phyloP scores from a whole-genome alignment of 805 yeast genomes.

The Jamesozyma jinghongensis region DNA sequence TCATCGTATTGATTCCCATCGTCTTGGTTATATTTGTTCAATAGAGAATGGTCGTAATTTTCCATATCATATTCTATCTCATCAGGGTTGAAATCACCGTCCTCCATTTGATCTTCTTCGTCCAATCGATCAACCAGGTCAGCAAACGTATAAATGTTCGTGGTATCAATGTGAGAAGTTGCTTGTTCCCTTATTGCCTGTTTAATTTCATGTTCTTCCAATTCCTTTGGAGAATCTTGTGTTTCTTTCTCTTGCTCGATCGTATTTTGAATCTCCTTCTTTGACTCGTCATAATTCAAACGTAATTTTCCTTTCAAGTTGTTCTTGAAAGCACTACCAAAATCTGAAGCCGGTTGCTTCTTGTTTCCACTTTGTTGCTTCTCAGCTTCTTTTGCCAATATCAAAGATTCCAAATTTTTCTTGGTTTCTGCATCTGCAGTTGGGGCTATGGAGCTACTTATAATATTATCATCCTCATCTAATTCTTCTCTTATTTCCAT shows the following conservation, averaged over 20 bases:
- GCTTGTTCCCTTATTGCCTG: neutral
- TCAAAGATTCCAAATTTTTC: slow-evolving; percentile 9
- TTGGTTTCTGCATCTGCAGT: slow-evolving; percentile 14
- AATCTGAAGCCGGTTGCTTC: too few relatives aligned
- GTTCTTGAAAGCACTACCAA: slow-evolving; percentile 6
- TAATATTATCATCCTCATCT: slow-evolving; percentile 73
- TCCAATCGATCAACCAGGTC: slow-evolving; percentile 28
- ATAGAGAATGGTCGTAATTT: slow-evolving; percentile 8
- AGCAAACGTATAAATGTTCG: slow-evolving; percentile 27
- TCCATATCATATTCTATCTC: slow-evolving; percentile 20
- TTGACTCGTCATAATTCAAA: neutral
- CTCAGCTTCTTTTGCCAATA: too few relatives aligned
- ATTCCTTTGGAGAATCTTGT: too few relatives aligned
- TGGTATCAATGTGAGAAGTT: slow-evolving; percentile 13
- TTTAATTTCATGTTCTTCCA: slow-evolving; percentile 1
- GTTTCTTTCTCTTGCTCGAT: too few relatives aligned
- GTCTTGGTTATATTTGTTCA: slow-evolving; percentile 10
- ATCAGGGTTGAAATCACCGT: slow-evolving; percentile 15
- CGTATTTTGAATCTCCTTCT: neutral
- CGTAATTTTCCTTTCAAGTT: slow-evolving; percentile 11
- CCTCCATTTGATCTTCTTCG: slow-evolving; percentile 23
- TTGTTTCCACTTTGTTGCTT: too few relatives aligned
- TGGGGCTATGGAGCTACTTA: slow-evolving; percentile 37
- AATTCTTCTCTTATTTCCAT: slow-evolving; percentile 79
- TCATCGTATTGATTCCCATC: slow-evolving; percentile 14